These are phyloP conservation scores for Ceratocystis cacaofunesta DNA, from an alignment of 2,329 filamentous ascomycete species.

Conservation along the genomic window DNA sequence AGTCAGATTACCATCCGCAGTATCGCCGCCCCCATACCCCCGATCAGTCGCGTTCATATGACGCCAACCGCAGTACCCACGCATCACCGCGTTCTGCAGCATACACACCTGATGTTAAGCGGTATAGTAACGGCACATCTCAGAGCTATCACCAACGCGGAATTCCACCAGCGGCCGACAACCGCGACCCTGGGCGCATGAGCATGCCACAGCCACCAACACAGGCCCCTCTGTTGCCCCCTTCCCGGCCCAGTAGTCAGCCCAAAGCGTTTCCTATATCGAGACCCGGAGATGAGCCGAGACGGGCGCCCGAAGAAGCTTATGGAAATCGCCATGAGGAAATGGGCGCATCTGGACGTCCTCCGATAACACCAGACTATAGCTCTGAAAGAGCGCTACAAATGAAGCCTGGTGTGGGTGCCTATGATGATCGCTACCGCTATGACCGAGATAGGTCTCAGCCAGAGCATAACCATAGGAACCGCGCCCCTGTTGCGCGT, in stretches of 20 bases:
- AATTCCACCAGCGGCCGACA: slow-evolving; percentile 31
- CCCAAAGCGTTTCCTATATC: slow-evolving; percentile 33
- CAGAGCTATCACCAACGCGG: slow-evolving; percentile 39
- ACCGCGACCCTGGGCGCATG: slow-evolving; percentile 26
- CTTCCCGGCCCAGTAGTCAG: slow-evolving; percentile 37
- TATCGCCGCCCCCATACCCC: slow-evolving; percentile 58
- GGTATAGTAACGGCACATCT: slow-evolving; percentile 39
- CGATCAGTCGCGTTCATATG: slow-evolving; percentile 47
- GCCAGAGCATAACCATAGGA: slow-evolving; percentile 8
- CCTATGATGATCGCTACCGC: slow-evolving; percentile 41
- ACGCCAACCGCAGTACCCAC: slow-evolving; percentile 30
- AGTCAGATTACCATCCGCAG: slow-evolving; percentile 40
- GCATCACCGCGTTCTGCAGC: slow-evolving; percentile 34
- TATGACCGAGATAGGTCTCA: slow-evolving; percentile 25
- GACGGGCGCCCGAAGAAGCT: slow-evolving; percentile 31
- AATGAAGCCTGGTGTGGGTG: slow-evolving; percentile 25
- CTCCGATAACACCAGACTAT: slow-evolving; percentile 31
- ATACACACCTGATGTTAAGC: slow-evolving; percentile 43
- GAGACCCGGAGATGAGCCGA: slow-evolving; percentile 28
- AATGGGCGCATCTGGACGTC: slow-evolving; percentile 21
- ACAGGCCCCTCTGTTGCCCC: slow-evolving; percentile 25
- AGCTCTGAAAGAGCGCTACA: slow-evolving; percentile 34
- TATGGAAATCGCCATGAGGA: slow-evolving; percentile 37
- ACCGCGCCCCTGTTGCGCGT: background rate
- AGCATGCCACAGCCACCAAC: slow-evolving; percentile 12